Conservation (phyloP, 2,329 filamentous ascomycete genomes). For the Raffaelea albimanens region DNA sequence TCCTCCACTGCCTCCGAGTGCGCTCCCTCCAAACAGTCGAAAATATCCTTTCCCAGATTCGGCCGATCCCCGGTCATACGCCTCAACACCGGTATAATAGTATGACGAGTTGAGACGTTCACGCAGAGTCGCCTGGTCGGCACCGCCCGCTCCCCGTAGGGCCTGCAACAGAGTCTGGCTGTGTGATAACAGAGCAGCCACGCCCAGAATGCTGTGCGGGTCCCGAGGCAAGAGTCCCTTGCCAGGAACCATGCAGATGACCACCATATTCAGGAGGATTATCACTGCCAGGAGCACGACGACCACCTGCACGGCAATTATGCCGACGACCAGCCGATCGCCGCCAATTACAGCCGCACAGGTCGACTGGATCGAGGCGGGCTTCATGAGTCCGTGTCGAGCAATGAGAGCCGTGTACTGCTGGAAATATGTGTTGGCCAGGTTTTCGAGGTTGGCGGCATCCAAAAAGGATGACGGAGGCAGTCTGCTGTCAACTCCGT, state of each 20-base stretch:
- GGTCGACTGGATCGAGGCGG: slow-evolving; percentile 9
- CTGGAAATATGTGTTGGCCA: slow-evolving; percentile 22
- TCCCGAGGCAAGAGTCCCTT: slow-evolving; percentile 25
- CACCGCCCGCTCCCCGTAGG: slow-evolving; percentile 24
- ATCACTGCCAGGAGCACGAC: slow-evolving; percentile 19
- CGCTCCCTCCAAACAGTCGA: slow-evolving; percentile 13
- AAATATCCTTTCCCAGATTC: slow-evolving; percentile 17
- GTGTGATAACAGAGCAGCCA: slow-evolving; percentile 25
- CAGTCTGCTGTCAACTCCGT: slow-evolving; percentile 11
- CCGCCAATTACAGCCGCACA: slow-evolving; percentile 18
- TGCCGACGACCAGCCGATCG: slow-evolving; percentile 21
- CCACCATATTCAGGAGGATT: slow-evolving; percentile 14
- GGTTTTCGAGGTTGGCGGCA: slow-evolving; percentile 13
- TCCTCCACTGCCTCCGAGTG: too few relatives aligned
- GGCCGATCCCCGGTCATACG: slow-evolving; percentile 18
- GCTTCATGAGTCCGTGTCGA: slow-evolving; percentile 20
- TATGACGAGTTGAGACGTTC: slow-evolving; percentile 17
- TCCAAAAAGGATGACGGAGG: slow-evolving; percentile 17
- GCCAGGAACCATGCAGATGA: slow-evolving; percentile 18
- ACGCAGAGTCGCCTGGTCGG: slow-evolving; percentile 17
- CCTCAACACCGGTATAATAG: slow-evolving; percentile 25
- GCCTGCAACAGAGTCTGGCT: slow-evolving; percentile 24
- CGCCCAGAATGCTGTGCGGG: slow-evolving; percentile 23
- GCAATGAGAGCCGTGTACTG: slow-evolving; percentile 26
- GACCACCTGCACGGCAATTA: slow-evolving; percentile 22